A percentile compares a stretch with the other conserved stretches of the same genome.
Conservation (phyloP, 1,284 basidiomycete species). For the Ganoderma leucocontextum region DNA sequence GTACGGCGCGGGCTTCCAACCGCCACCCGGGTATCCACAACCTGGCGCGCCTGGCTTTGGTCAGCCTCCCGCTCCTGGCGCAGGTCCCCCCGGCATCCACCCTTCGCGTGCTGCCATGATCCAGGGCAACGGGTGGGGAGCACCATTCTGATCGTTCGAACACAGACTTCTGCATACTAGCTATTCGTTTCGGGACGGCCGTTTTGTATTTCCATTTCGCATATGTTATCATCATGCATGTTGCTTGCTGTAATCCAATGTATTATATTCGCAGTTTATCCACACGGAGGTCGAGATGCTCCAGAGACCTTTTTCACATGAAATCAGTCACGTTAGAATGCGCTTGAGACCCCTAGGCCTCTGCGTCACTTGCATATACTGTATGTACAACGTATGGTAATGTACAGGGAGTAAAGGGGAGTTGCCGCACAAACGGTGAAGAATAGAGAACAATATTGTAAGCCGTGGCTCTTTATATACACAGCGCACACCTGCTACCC, state of each 20-base stretch:
- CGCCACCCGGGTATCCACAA: conserved; percentile 58
- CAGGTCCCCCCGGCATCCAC: conserved; percentile 64
- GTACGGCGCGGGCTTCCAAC: conserved; percentile 61
- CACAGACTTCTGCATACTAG: conserved; percentile 14
- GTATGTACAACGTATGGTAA: too few relatives aligned
- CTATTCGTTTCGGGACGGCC: conserved; percentile 15
- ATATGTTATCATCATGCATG: conserved; percentile 30
- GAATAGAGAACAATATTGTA: too few relatives aligned
- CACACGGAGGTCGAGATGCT: too few relatives aligned
- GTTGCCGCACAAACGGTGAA: too few relatives aligned
- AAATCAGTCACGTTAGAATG: neutral
- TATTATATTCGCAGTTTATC: conserved; percentile 24
- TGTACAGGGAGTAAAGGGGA: too few relatives aligned
- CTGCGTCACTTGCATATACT: too few relatives aligned
- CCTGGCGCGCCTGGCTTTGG: conserved; percentile 50
- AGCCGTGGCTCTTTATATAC: too few relatives aligned
- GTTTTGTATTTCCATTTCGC: conserved; percentile 23
- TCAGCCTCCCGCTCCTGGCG: conserved; percentile 48
- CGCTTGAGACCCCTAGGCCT: too few relatives aligned
- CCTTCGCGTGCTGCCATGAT: conserved; percentile 70
- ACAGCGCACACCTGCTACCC: neutral
- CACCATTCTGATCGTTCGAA: conserved; percentile 23
- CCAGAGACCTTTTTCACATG: too few relatives aligned
- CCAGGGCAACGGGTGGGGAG: conserved; percentile 44
- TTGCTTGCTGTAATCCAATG: conserved; percentile 33